phyloP scores from a whole-genome alignment of 805 yeast genomes.

The Tetrapisispora iriomotensis region DNA sequence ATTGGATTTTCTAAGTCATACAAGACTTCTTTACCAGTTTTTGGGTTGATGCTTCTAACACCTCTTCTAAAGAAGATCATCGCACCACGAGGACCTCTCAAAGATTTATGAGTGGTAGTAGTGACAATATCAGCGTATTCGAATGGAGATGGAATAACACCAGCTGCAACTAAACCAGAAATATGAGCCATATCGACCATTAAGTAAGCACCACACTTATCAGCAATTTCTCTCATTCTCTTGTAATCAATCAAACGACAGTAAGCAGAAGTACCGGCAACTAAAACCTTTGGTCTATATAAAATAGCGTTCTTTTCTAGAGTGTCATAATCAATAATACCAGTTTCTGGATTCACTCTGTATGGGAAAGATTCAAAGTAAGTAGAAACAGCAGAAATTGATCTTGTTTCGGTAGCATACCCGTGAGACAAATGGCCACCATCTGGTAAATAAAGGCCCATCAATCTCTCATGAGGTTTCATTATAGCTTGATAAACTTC shows the following conservation, averaged over 20 bases:
- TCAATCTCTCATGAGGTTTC: conserved; percentile 91
- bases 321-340: conserved; percentile 91
- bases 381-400: conserved; percentile 91
- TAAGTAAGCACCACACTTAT: conserved; percentile 92
- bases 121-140: conserved; percentile 96
- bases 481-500: conserved; percentile 92
- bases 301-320: conserved; percentile 82
- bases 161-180: conserved; percentile 92
- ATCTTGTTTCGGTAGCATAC: conserved; percentile 87
- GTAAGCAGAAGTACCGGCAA: conserved; percentile 98
- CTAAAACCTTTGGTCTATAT: conserved; percentile 92
- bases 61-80: conserved; percentile 99
- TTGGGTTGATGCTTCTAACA: conserved; percentile 71
- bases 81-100: conserved; percentile 99
- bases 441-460: conserved; percentile 97
- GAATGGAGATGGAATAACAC: conserved; percentile 92
- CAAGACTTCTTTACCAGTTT: conserved; percentile 83
- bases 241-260: conserved; percentile 93
- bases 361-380: conserved; percentile 98
- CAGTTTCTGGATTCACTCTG: conserved; percentile 85
- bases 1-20: conserved; percentile 92
- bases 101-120: conserved; percentile 96
- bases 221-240: conserved; percentile 94
- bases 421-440: conserved; percentile 99
- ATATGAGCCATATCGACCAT: conserved; percentile 98